Conservation (phyloP, 495 filamentous ascomycete species). For the Trichoderma asperelloides region DNA sequence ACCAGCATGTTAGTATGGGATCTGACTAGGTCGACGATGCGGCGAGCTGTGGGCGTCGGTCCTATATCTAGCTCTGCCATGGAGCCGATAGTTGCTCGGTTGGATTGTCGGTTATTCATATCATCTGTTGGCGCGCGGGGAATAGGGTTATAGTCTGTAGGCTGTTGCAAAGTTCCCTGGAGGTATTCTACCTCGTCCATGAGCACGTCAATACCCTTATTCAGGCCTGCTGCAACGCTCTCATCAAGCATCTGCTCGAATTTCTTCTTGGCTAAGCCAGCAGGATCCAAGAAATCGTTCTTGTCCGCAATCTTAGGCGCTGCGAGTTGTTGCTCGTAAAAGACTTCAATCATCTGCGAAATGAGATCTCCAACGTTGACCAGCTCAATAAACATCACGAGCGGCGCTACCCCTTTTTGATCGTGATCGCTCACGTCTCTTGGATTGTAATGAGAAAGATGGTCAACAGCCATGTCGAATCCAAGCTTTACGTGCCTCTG, state of each 20-base stretch:
- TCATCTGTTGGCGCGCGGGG: slow-evolving; percentile 21
- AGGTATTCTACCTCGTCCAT: slow-evolving; percentile 98
- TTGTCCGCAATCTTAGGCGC: slow-evolving; percentile 74
- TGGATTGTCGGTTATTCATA: not conserved
- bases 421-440: slow-evolving; percentile 66
- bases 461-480: slow-evolving; percentile 84
- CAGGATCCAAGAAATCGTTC: slow-evolving; percentile 89
- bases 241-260: slow-evolving; percentile 99
- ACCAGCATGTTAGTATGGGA: slow-evolving; percentile 85
- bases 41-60: slow-evolving; percentile 64
- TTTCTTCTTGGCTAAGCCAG: slow-evolving; percentile 88
- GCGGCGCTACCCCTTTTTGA: slow-evolving; percentile 69
- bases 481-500: slow-evolving; percentile 80
- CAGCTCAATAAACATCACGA: slow-evolving; percentile 93
- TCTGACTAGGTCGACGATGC: slow-evolving; percentile 75
- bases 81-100: slow-evolving; percentile 8
- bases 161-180: slow-evolving; percentile 76
- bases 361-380: slow-evolving; percentile 98
- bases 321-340: slow-evolving; percentile 91
- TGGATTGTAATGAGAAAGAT: slow-evolving; percentile 86
- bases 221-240: slow-evolving; percentile 87
- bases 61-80: slow-evolving; percentile 55
- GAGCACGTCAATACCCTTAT: slow-evolving; percentile 94
- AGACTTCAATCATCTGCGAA: slow-evolving; percentile 98
- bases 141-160: slow-evolving; percentile 84